Evolutionary conservation across 495 filamentous ascomycete species (phyloP).

Genomic region (Penicillium atrosanguineum): DNA sequence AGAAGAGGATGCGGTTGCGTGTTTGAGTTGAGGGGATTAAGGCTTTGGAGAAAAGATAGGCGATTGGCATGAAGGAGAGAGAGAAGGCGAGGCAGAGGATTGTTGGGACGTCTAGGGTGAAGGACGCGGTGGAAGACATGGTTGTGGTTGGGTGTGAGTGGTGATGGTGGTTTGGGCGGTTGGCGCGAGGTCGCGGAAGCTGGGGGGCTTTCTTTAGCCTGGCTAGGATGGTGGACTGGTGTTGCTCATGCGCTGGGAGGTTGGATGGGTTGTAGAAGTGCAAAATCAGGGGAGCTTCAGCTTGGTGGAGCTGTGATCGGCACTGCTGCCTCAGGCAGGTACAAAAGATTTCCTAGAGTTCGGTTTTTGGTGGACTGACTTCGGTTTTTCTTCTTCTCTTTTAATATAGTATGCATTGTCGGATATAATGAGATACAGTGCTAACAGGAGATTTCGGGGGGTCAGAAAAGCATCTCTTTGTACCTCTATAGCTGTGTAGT

Average conservation of each 20-base stretch:
- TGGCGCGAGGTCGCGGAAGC: neutral
- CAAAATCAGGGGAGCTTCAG: neutral
- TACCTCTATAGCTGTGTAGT: neutral
- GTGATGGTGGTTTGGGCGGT: neutral
- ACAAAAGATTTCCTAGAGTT: neutral
- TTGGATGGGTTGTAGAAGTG: neutral
- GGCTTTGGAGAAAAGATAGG: constrained; percentile 42
- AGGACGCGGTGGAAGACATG: constrained; percentile 25
- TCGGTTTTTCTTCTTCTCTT: neutral
- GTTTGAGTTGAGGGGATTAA: constrained; percentile 48
- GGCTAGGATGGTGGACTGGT: neutral
- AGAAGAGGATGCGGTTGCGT: constrained; percentile 70
- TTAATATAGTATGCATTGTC: neutral
- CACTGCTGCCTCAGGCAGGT: neutral
- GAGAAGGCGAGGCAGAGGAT: constrained; percentile 51
- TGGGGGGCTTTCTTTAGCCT: neutral
- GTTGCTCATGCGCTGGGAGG: neutral
- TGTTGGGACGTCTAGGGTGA: constrained; percentile 49
- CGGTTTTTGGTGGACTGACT: neutral
- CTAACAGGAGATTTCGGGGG: neutral
- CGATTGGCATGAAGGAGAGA: constrained; percentile 52
- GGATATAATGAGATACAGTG: neutral
- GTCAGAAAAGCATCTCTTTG: neutral
- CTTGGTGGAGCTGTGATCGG: neutral
- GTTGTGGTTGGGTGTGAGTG: neutral